Evolutionary conservation across 148 eudicot species (phyloP), one percentile per base, ranked within the genome.

Genomic region (Rhododendron kiyosumense): DNA sequence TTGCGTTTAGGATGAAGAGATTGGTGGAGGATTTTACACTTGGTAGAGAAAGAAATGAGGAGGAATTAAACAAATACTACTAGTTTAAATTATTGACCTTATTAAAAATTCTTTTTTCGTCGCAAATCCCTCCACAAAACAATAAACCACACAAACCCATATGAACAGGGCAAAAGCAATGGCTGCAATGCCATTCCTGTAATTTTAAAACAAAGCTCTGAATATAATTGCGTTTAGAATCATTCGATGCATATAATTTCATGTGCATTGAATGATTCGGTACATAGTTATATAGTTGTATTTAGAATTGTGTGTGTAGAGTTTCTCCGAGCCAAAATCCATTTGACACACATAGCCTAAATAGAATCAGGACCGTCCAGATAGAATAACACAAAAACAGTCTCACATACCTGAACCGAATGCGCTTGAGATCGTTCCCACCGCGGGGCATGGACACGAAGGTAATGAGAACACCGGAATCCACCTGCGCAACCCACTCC

Each of bases 401-500:
- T 20, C 36, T 36, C 5, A 71, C 79, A 78, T 85, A 97, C 99
- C 96, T 95, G 92, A 97, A 97, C 12, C 98, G 95, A 81, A 97
- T 97, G 1, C 99, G 93, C 88, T 94, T 97, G 76, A 97, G 99
- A 79, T 95, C 95, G 85, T 97, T 97, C 0, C 98, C 99, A 87
- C 96, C 99, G 86, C 96, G 94, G 81, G 98, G 98, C 91, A 97
- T 82, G 4, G 98, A 94, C 7, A 97, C 90, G 85, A 97, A 97
- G 0, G 96, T 94, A 84, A 97, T 97, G 43, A 97, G 91, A 6
- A 97, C 99, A 3, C 99, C 99, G 7, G 99, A 94, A 85, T 97
- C 99, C 78, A 96, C 98, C 89, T 96, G 99, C 18, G 99, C 99
- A 32, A 96, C 99, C 99, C 99, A 96, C 90, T 97, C 99, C 81